These are phyloP conservation scores for Rasamsonia emersonii DNA, from an alignment of 2,329 filamentous ascomycete genomes.

Conservation along the genomic window DNA sequence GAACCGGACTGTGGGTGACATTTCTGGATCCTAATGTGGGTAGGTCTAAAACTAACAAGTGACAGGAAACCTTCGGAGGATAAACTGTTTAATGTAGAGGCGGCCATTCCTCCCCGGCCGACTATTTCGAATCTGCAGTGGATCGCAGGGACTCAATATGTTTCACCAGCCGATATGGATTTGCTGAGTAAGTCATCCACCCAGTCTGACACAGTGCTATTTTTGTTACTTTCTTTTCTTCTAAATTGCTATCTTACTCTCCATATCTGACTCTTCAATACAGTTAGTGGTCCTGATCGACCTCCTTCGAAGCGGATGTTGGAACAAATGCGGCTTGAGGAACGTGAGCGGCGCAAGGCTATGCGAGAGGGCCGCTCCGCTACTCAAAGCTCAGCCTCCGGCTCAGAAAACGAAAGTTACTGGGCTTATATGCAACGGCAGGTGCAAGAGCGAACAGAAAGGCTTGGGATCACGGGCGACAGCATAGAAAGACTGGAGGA, in stretches of 20 bases:
- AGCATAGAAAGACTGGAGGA: conserved; percentile 74
- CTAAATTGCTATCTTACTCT: no score
- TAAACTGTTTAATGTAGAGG: conserved; percentile 67
- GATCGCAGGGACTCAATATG: conserved; percentile 89
- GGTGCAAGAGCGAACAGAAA: conserved; percentile 84
- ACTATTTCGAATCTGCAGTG: conserved; percentile 95
- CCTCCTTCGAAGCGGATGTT: conserved; percentile 85
- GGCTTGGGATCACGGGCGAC: conserved; percentile 72
- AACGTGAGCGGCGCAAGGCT: conserved; percentile 45
- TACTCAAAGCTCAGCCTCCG: conserved; percentile 12
- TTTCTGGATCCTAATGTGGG: neutral
- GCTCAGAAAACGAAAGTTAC: conserved; percentile 53
- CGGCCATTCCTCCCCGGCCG: conserved; percentile 66
- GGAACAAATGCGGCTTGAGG: conserved; percentile 67
- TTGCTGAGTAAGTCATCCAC: conserved; percentile 51
- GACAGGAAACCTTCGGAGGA: conserved; percentile 50
- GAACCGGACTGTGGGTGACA: conserved; percentile 49
- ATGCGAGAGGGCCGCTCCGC: conserved; percentile 28
- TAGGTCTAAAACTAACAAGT: conserved; percentile 10
- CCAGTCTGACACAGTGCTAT: neutral
- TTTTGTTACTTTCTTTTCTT: neutral
- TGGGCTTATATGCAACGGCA: conserved; percentile 77
- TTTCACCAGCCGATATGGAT: conserved; percentile 81
- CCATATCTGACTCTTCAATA: conserved; percentile 6
- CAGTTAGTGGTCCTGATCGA: conserved; percentile 73